Evolutionary conservation across 345 rosid genomes (phyloP), one percentile per base, ranked within the genome.

Genomic region (Gossypium thurberi): DNA sequence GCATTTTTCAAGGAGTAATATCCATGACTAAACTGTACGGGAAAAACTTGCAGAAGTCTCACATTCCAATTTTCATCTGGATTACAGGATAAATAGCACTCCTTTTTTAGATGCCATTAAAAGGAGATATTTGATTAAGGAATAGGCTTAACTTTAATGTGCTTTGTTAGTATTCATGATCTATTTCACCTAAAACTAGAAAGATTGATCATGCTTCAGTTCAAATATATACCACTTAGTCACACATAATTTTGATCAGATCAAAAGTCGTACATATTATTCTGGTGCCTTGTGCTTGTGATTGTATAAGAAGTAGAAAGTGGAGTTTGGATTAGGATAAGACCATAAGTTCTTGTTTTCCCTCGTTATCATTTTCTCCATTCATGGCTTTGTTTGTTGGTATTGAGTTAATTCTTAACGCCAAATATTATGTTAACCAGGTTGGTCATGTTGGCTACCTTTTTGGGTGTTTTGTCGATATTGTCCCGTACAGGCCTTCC

Each of bases 11-110:
- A 78, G 98, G 97, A 84, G 79, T 91, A 72, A 74, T 90, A 42
- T 88, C 94, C 63, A 86, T 94, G 86, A 85, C 89, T 63, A 94
- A 91, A 85, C 81, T 85, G 98, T 94, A 84, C 81, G 92, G 69
- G 50, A 55, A 76, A 25, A 67, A 25, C 62, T 47, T 67, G 51
- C 52, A 6, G 43, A 60, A 68, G 15, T 25, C 8, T 50, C 44
- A 50, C 9, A 25, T 50, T 66, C 37, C 44, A 17, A 50, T 14
- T 48, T 67, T 26, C 21, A 14, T 55, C 9, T 58, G 25, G 59
- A 55, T 42, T 10, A 46, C 28, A 44, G 33, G 44, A 48, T 67
- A 48, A 67, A 50, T 48, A 25, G 9, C 44, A 68, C 10, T 68
- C 15, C 56, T 68, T 21, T 46, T 65, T 26, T 48, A 15, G 21